Base-by-base conservation (phyloP, 1,284 basidiomycete genomes). In the Anthracocystis panici-leucophaei region DNA sequence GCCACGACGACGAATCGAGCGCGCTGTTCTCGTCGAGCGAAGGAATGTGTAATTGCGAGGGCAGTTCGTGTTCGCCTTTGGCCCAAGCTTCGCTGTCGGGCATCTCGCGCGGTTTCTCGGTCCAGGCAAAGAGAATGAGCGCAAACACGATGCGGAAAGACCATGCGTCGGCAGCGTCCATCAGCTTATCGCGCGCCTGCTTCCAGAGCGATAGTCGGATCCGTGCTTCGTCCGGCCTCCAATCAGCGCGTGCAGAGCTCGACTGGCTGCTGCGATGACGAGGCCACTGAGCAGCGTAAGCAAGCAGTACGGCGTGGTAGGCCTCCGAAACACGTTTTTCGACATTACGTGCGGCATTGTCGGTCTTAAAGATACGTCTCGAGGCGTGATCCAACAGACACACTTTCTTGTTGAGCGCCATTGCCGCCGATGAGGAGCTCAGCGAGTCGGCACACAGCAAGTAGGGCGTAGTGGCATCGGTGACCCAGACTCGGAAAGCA, bases 41-140 rank as follows among this genome's bases (percentile, higher is more conserved):
- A 9, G 69, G 64, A 1, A 64, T 35, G 14, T 67, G 55, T 2
- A 71, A 50, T 16, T 52, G 63, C 12, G 68, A 35, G 5, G 62
- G 69, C 31, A 53, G 44, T 7, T 66, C 63, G 48, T 50, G 58
- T 18, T 61, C 55, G 5, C 59, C 61, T 2, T 33, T 42, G 21
- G 23, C 29, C 61, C 65, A 73, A 4, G 65, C 65, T 31, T 67
- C 60, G 49, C 23, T 53, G 12, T 64, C 61, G 2, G 70, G 70
- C 27, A 73, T 65, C 29, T 73, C 70, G 33, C 58, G 51, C 9
- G 70, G 70, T 35, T 73, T 73, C 35, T 73, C 70, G 33, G 70
- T 73, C 70, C 70, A 73, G 2, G 70, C 70, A 27, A 73, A 73
- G n/a, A 73, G 65, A 27, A 73, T 73, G 40, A 73, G 65, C 25